phyloP scores from a whole-genome alignment of 225 moss, liverwort and hornwort species.

The Pleurozium schreberi region DNA sequence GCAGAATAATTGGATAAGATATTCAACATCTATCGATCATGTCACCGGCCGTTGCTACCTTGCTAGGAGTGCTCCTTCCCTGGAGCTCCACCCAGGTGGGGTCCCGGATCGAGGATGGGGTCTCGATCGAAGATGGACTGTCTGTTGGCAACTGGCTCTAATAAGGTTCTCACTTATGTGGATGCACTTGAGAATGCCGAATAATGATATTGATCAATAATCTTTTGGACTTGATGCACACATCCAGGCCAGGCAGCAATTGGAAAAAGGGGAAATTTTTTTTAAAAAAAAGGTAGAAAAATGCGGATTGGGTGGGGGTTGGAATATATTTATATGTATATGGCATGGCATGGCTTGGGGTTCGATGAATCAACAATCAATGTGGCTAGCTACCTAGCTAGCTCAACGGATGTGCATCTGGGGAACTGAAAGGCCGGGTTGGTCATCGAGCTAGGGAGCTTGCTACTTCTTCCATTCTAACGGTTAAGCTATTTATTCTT shows the following conservation, averaged over 20 bases:
- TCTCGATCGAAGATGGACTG: not conserved
- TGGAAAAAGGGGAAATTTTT: too few species aligned
- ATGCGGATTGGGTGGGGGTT: too few species aligned
- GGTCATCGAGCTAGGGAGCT: not conserved
- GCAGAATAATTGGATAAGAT: not conserved
- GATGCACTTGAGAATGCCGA: constrained; percentile 5
- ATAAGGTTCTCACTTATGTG: not conserved
- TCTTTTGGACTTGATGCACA: not conserved
- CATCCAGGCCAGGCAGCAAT: not conserved
- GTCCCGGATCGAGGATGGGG: not conserved
- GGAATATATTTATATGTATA: too few species aligned
- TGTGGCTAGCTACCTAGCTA: not conserved
- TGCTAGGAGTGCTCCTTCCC: too few species aligned
- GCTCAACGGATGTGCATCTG: not conserved
- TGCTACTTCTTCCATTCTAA: not conserved
- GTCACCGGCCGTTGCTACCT: not conserved
- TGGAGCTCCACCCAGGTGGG: too few species aligned
- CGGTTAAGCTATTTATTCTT: not conserved
- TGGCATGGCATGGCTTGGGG: not conserved
- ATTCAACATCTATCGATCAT: not conserved
- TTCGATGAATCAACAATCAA: not conserved
- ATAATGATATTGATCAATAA: not conserved
- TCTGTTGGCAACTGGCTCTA: not conserved
- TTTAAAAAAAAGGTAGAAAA: too few species aligned
- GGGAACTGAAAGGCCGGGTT: not conserved